Conservation (phyloP, 2,329 filamentous ascomycete genomes). For the Byssochlamys sp. region DNA sequence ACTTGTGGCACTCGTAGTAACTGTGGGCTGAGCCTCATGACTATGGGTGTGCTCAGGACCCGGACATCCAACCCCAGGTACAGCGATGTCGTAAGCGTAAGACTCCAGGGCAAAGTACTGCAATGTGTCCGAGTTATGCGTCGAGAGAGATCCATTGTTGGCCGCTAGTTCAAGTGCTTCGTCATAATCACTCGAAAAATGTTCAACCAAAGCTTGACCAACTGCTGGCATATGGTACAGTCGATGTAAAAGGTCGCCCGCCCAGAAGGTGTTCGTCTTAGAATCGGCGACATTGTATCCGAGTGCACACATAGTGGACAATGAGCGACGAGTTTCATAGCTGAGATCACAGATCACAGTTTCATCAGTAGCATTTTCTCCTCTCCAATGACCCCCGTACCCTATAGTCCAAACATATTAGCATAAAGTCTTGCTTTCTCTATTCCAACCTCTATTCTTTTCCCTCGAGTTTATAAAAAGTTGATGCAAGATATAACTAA, state of each 20-base stretch:
- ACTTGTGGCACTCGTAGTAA: slow-evolving; percentile 7
- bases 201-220: slow-evolving; percentile 51
- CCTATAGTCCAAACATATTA: slow-evolving; percentile 27
- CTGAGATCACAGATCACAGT: slow-evolving; percentile 61
- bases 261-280: slow-evolving; percentile 54
- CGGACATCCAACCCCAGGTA: slow-evolving; percentile 53
- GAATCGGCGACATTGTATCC: slow-evolving; percentile 54
- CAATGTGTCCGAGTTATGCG: slow-evolving; percentile 52
- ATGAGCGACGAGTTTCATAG: slow-evolving; percentile 47
- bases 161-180: slow-evolving; percentile 46
- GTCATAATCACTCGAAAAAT: slow-evolving; percentile 52
- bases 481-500: slow-evolving; percentile 20
- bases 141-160: slow-evolving; percentile 40
- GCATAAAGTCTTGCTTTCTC: background rate
- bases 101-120: slow-evolving; percentile 60
- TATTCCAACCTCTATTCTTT: background rate
- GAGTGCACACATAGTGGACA: slow-evolving; percentile 51
- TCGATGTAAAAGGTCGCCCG: slow-evolving; percentile 57
- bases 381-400: slow-evolving; percentile 61
- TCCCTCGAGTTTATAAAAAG: background rate
- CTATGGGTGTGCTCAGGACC: slow-evolving; percentile 27
- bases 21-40: slow-evolving; percentile 2
- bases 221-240: slow-evolving; percentile 54
- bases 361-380: slow-evolving; percentile 53
- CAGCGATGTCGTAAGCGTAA: slow-evolving; percentile 56